Conservation (phyloP, 495 filamentous ascomycete genomes). For the Lasiosphaeria ovina region DNA sequence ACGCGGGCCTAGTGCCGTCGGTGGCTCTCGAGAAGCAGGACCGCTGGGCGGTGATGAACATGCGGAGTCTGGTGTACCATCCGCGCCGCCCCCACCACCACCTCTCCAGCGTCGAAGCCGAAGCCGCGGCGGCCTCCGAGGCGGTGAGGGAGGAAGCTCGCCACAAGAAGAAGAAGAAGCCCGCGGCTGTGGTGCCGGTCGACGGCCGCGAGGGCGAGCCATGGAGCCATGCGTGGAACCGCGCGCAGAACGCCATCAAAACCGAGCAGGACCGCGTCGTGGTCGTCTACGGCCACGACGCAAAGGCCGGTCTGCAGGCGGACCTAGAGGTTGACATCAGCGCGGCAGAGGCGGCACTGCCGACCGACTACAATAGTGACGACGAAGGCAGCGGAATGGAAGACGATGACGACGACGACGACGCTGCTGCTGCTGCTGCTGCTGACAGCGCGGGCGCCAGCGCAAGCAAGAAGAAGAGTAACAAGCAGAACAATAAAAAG, state of each 20-base stretch:
- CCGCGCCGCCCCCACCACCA: slow-evolving; percentile 7
- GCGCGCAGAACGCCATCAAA: slow-evolving; percentile 29
- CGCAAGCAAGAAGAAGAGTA: slow-evolving; percentile 2
- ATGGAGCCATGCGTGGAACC: slow-evolving; percentile 64
- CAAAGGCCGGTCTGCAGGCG: slow-evolving; percentile 61
- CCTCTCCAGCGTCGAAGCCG: slow-evolving; percentile 6
- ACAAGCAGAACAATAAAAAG: slow-evolving; percentile 13
- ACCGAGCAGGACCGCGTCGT: slow-evolving; percentile 38
- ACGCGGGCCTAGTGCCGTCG: slow-evolving; percentile 78
- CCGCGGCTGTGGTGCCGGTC: slow-evolving; percentile 56
- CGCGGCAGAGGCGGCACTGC: slow-evolving; percentile 27
- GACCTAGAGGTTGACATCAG: slow-evolving; percentile 20
- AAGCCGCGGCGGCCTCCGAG: not conserved
- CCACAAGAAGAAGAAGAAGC: slow-evolving; percentile 10
- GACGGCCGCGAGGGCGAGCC: slow-evolving; percentile 54
- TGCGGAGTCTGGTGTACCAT: slow-evolving; percentile 65
- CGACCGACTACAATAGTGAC: slow-evolving; percentile 6
- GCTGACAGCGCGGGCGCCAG: not conserved
- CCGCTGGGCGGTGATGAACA: slow-evolving; percentile 81
- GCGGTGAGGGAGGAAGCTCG: not conserved
- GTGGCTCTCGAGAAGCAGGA: slow-evolving; percentile 71
- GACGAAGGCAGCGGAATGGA: not conserved
- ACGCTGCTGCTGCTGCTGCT: not conserved
- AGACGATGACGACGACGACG: slow-evolving; percentile 5
- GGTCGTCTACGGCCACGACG: slow-evolving; percentile 85